A percentile compares a stretch with the other conserved stretches of the same genome.
Conservation (phyloP, 805 yeast genomes). For the Starmera caribaea region DNA sequence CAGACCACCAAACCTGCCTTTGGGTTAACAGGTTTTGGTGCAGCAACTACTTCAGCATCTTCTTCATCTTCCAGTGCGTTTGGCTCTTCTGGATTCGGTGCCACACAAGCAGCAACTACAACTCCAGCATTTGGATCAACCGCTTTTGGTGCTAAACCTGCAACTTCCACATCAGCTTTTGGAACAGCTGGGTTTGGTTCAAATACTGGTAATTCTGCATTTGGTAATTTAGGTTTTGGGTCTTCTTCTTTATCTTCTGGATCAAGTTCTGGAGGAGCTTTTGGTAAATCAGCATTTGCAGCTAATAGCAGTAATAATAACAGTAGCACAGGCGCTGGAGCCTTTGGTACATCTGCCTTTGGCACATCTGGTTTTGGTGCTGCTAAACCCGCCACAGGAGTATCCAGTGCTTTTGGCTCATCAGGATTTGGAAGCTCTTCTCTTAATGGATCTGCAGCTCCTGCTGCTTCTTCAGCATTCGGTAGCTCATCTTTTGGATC, state of each 20-base stretch:
- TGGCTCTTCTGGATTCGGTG: conserved; percentile 1
- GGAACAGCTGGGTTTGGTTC: conserved; percentile 13
- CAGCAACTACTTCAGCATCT: conserved; percentile 4
- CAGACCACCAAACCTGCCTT: conserved; percentile 5
- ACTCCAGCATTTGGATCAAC: not conserved
- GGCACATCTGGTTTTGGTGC: conserved; percentile 4
- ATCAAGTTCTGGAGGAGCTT: conserved; percentile 1
- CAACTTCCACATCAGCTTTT: conserved; percentile 6
- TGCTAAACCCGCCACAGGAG: not conserved
- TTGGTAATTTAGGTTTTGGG: conserved; percentile 19
- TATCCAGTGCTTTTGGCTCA: conserved; percentile 1
- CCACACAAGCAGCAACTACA: not conserved
- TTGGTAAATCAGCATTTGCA: conserved; percentile 6
- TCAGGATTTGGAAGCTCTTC: conserved; percentile 2
- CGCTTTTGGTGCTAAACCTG: conserved; percentile 6
- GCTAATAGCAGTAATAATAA: no score
- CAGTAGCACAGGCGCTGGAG: not conserved
- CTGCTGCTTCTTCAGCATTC: conserved; percentile 13
- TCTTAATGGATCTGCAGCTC: conserved; percentile 7
- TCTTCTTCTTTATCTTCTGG: conserved; percentile 6
- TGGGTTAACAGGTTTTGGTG: conserved; percentile 12
- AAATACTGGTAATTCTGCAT: conserved; percentile 6
- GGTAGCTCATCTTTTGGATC: not conserved
- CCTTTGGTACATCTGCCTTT: conserved; percentile 1
- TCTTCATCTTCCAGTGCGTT: conserved; percentile 10